Base-by-base conservation (phyloP, 2,329 filamentous ascomycete species). In the Aphanoascus verrucosus region DNA sequence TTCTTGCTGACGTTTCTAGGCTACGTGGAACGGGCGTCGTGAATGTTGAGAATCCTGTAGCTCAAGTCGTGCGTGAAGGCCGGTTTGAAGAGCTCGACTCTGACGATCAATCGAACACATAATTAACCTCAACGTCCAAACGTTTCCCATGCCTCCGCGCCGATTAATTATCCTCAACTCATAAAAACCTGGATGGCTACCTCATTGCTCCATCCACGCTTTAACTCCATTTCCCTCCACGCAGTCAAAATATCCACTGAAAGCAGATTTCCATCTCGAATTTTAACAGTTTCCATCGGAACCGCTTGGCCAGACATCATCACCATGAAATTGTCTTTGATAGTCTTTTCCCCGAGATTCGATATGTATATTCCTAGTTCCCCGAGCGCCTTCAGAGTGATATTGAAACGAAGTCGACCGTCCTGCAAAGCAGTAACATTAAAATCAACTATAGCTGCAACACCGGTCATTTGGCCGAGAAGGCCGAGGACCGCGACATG, bases 401-500 rank as follows among this genome's bases (percentile, higher is more conserved):
- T 80, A 61, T 82, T 80, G 11, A 94, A 69, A 6, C 80, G 69
- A 17, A 93, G 70, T 14, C 81, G 64, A 9, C 82, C 81, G 54
- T 80, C 83, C 6, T 76, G 72, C 35, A 77, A 69, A 60, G 83
- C 65, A 34, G 77, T 77, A 43, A 83, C 77, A 28, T 78, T 75
- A n/a, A 74, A 83, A 37, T 74, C 76, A 1, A 84, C 72, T 6
- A 95, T 77, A 0, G 88, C 89, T 1, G 88, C 89, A 0, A 84
- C 82, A 0, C 89, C 91, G 0, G 88, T 88, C 86, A 97, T 94
- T 68, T 96, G 95, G 1, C 80, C 85, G 2, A 94, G 59, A 1
- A 97, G 73, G 0, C 91, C 91, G 0, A 97, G 68, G 15, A 85
- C 82, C 0, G 87, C 82, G 1, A 90, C 74, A 42, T 67, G 3